Evolutionary conservation across 2,329 filamentous ascomycete genomes (phyloP), one percentile per base, ranked within the genome.

Genomic region (Thielaviopsis punctulata): DNA sequence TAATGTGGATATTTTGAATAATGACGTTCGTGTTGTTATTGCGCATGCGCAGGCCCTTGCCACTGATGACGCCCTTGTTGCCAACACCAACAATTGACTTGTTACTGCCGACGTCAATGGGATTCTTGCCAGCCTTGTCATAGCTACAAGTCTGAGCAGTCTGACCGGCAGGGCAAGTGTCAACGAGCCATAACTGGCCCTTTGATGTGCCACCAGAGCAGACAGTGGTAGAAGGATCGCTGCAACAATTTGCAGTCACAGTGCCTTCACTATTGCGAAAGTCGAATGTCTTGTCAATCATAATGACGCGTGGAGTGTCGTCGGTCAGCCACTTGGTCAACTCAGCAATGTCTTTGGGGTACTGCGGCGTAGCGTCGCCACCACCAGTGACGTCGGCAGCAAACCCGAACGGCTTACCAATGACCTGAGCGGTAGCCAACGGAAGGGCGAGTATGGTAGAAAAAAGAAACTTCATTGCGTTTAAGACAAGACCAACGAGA

Each of bases 101-200:
- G 70, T 80, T 73, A 56, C 71, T 75, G 25, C 63, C 64, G 58
- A 80, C 69, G 13, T 63, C 69, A 61, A 79, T 76, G 46, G 70
- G 71, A 24, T 67, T 59, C 1, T 66, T 56, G 56, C 68, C 74
- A 36, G 75, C 75, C 52, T 73, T 76, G 64, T 78, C 71, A 55
- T 70, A 72, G 4, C 59, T 67, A 36, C 66, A 71, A 7, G 65
- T 65, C 43, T 67, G 68, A 46, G 66, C 68, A 27, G 72, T 68
- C 1, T 74, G 72, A 33, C 67, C 66, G 45, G 51, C 65, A 63
- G 80, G 66, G 62, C 80, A 76, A 66, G 79, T 79, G 52, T 62
- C 66, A 66, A 80, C 75, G 62, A 82, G 79, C 57, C 77, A 73
- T 43, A 71, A 58, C 67, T 82, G 77, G 64, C 78, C 77, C 10